A percentile compares a stretch with the other conserved stretches of the same genome.
Evolutionary conservation across 108 stramenopile genomes (phyloP).

Genomic region (Fragilaria crotonensis): DNA sequence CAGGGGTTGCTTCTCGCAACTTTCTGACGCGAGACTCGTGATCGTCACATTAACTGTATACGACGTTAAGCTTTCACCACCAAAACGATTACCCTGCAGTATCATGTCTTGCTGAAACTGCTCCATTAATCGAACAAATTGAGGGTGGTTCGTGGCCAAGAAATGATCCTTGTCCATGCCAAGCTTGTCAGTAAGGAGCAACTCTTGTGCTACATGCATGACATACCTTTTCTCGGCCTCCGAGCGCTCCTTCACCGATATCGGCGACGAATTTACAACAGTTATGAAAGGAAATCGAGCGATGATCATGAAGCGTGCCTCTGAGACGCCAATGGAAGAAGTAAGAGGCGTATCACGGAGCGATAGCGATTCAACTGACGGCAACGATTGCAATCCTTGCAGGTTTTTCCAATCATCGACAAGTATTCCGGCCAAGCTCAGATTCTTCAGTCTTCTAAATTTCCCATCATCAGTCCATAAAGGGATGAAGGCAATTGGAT

Average conservation of each 20-base stretch:
- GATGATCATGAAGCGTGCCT: slow-evolving; percentile 63
- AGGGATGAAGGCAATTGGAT: slow-evolving; percentile 38
- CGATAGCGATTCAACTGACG: slow-evolving; percentile 42
- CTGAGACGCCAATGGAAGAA: slow-evolving; percentile 53
- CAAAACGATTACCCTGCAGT: slow-evolving; percentile 8
- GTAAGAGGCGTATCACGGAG: slow-evolving; percentile 70
- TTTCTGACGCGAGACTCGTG: slow-evolving; percentile 57
- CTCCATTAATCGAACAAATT: slow-evolving; percentile 32
- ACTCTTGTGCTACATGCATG: slow-evolving; percentile 48
- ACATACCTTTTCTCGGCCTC: slow-evolving; percentile 83
- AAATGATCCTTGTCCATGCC: background rate
- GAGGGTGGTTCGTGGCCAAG: slow-evolving; percentile 33
- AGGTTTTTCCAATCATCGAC: slow-evolving; percentile 47
- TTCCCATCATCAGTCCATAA: background rate
- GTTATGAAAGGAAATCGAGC: slow-evolving; percentile 60
- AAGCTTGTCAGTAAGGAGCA: slow-evolving; percentile 9
- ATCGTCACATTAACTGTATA: slow-evolving; percentile 66
- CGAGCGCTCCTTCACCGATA: slow-evolving; percentile 53
- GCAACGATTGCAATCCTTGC: slow-evolving; percentile 38
- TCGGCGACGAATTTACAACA: slow-evolving; percentile 63
- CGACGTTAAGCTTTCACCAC: slow-evolving; percentile 22
- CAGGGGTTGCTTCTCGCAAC: slow-evolving; percentile 69
- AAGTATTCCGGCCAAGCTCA: background rate
- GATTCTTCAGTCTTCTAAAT: slow-evolving; percentile 30
- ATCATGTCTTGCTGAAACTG: slow-evolving; percentile 55